Evolutionary conservation across 176 grass and related monocot genomes (phyloP).

Genomic region (Zoysia japonica): DNA sequence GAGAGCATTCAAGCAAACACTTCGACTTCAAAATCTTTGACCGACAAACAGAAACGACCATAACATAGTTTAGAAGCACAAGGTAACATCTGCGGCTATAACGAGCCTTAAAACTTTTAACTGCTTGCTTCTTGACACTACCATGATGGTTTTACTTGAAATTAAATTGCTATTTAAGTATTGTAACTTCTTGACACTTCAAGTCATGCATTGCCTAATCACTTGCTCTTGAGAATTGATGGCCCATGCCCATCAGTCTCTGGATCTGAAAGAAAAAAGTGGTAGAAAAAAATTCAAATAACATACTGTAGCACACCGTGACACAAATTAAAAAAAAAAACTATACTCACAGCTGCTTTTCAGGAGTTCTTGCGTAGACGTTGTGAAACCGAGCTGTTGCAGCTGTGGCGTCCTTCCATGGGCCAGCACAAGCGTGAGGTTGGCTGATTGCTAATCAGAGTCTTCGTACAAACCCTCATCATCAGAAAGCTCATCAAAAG

Average conservation of each 20-base stretch:
- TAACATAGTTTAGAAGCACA: background rate
- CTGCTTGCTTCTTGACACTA: background rate
- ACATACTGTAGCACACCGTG: background rate
- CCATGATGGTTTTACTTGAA: background rate
- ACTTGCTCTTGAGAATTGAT: background rate
- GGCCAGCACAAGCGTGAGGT: background rate
- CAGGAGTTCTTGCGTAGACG: background rate
- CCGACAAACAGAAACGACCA: too few relatives aligned
- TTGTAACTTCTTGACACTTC: background rate
- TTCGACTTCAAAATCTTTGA: too few relatives aligned
- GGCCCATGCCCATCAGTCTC: background rate
- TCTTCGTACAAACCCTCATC: conserved; percentile 4
- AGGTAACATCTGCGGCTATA: background rate
- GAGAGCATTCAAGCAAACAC: too few relatives aligned
- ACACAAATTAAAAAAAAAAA: background rate
- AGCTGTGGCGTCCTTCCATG: conserved; percentile 2
- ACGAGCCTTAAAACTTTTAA: background rate
- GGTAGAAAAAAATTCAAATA: background rate
- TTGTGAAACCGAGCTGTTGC: background rate
- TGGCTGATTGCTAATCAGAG: conserved; percentile 9
- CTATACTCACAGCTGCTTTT: background rate
- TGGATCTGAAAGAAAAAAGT: background rate
- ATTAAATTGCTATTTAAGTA: background rate
- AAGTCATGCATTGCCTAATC: background rate
- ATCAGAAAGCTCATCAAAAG: conserved; percentile 2